Base-by-base conservation (phyloP, 352 stramenopile genomes). In the Phytophthora megakarya region DNA sequence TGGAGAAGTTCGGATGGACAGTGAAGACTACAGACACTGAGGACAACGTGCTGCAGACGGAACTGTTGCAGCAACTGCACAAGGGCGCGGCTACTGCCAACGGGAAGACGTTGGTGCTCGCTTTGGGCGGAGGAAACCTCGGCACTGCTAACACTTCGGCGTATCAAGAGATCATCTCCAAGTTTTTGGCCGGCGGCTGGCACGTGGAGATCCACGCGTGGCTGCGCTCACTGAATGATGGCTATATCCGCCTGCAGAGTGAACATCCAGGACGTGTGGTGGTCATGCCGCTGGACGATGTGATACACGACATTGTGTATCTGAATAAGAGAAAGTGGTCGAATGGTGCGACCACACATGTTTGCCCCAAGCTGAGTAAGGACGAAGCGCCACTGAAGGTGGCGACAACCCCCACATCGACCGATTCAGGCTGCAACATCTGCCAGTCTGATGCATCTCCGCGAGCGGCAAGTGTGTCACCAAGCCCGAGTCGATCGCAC, bases 161-260 rank as follows among this genome's bases (percentile, higher is more conserved):
- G 5, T 64, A 54, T 26, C 53, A 67, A 21, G 53, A 73, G 18
- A 43, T 61, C 8, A 19, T 70, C 22, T 49, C 32, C 19, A 66
- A 70, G 28, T 66, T 73, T 16, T 33, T 73, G 15, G 47, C 55
- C 2, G 21, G 61, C 25, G 33, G 47, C 0, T 73, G 65, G 60
- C 48, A 50, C 11, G 52, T 73, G 13, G 65, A 73, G 48, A 65
- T 73, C 21, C 58, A 73, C 42, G 30, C 59, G 35, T 73, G 65
- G 65, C 40, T 73, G 21, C 61, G 58, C 11, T 32, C 65, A 11
- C 22, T 73, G 26, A 65, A 53, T 37, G 65, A 73, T 37, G 51
- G 59, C 4, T 70, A 62, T 30, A 9, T 73, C 13, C 37, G 43
- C 1, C 37, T 73, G 5, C 65, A 69, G 33, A 40, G 38, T 0